A percentile compares a stretch with the other conserved stretches of the same genome.
Evolutionary conservation across 495 filamentous ascomycete genomes (phyloP).

Genomic region (Xylaria longipes): DNA sequence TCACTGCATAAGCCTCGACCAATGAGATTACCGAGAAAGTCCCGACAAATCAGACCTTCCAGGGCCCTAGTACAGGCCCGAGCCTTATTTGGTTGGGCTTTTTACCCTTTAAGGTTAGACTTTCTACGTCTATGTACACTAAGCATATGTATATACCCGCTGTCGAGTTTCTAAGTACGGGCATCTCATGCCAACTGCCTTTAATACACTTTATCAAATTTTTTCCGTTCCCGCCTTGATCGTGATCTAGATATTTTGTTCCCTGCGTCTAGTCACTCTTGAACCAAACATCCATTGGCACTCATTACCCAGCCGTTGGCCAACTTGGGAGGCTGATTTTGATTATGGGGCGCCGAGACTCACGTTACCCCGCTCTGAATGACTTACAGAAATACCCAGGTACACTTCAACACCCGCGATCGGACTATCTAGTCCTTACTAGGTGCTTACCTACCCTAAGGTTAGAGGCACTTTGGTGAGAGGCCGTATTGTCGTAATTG

Average conservation of each 20-base stretch:
- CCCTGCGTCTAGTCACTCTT: too few relatives aligned
- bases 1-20: not conserved
- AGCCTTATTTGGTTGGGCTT: not conserved
- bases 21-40: not conserved
- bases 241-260: too few relatives aligned
- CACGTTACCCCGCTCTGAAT: not conserved
- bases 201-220: too few relatives aligned
- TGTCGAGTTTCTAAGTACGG: not conserved
- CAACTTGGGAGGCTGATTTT: not conserved
- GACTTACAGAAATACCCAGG: too few relatives aligned
- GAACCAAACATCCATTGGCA: too few relatives aligned
- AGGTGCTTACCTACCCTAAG: too few relatives aligned
- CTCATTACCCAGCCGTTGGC: not conserved
- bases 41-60: constrained; percentile 3
- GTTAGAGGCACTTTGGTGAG: not conserved
- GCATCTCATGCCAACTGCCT: too few relatives aligned
- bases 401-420: too few relatives aligned
- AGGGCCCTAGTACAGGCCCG: not conserved
- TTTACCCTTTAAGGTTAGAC: constrained; percentile 11
- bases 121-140: not conserved
- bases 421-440: too few relatives aligned
- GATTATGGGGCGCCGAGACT: constrained; percentile 4
- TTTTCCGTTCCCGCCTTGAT: too few relatives aligned
- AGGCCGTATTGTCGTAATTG: constrained; percentile 3
- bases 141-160: not conserved